These are phyloP conservation scores for Detonula confervacea DNA, from an alignment of 352 stramenopile genomes.

Conservation along the genomic window DNA sequence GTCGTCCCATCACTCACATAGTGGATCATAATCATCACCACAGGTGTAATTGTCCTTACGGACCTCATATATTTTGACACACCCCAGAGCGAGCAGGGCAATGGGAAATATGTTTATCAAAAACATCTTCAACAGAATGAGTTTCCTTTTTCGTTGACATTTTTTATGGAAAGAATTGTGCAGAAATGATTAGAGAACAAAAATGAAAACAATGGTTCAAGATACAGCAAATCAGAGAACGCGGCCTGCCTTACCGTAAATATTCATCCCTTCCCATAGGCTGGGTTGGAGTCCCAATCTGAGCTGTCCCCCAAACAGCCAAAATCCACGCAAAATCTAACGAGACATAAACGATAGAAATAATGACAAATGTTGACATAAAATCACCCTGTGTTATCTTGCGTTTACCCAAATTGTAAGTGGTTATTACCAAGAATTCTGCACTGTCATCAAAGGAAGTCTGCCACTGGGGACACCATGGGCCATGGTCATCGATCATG, in stretches of 20 bases:
- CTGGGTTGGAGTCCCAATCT: conserved; percentile 44
- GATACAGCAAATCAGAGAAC: background rate
- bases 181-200: background rate
- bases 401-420: background rate
- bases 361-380: conserved; percentile 5
- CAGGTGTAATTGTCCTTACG: conserved; percentile 43
- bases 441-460: background rate
- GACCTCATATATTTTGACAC: conserved; percentile 1
- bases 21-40: too few relatives aligned
- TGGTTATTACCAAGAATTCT: conserved; percentile 13
- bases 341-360: background rate
- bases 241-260: conserved; percentile 29
- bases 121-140: conserved; percentile 48
- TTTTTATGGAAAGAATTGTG: background rate
- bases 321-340: conserved; percentile 45
- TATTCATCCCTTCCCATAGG: conserved; percentile 40
- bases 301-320: conserved; percentile 32
- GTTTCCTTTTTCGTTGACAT: conserved; percentile 21
- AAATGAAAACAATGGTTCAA: background rate
- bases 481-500: conserved; percentile 23
- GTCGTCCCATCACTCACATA: too few relatives aligned
- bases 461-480: conserved; percentile 46
- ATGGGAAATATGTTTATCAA: conserved; percentile 39
- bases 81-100: conserved; percentile 8
- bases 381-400: conserved; percentile 16